phyloP scores from a whole-genome alignment of 179 eudicot species.

The Beta corolliflora region DNA sequence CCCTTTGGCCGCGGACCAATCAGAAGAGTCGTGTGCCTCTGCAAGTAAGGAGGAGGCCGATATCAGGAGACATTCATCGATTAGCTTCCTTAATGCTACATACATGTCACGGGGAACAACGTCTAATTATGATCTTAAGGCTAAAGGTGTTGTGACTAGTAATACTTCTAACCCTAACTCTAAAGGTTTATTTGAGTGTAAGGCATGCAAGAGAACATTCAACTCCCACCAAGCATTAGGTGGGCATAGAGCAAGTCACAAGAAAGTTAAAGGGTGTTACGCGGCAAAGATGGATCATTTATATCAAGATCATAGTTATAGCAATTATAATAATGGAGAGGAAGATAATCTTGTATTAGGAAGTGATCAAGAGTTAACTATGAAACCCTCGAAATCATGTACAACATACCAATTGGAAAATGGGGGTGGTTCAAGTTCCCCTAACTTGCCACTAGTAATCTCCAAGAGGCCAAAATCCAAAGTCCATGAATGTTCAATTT shows the following conservation, averaged over 20 bases:
- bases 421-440: slow-evolving; percentile 13
- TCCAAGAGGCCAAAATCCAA: slow-evolving; percentile 53
- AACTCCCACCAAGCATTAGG: slow-evolving; percentile 95
- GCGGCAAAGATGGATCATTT: slow-evolving; percentile 54
- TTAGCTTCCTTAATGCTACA: slow-evolving; percentile 5
- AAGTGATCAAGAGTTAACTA: slow-evolving; percentile 32
- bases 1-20: slow-evolving; percentile 32
- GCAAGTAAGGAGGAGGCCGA: slow-evolving; percentile 55
- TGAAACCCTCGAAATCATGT: slow-evolving; percentile 34
- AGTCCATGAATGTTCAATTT: slow-evolving; percentile 83
- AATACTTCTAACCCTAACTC: slow-evolving; percentile 19
- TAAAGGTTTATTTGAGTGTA: slow-evolving; percentile 79
- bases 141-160: slow-evolving; percentile 19
- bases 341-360: slow-evolving; percentile 14
- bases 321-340: slow-evolving; percentile 22
- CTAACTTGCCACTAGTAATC: not conserved
- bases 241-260: slow-evolving; percentile 97
- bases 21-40: slow-evolving; percentile 68
- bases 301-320: slow-evolving; percentile 27
- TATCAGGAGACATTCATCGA: slow-evolving; percentile 2
- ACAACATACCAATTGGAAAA: slow-evolving; percentile 22
- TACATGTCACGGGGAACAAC: slow-evolving; percentile 14
- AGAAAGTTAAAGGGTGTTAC: slow-evolving; percentile 86
- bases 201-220: slow-evolving; percentile 87
- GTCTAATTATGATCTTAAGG: slow-evolving; percentile 19